phyloP scores from a whole-genome alignment of 177 flowering plant genomes.

The Telopea speciosissima region DNA sequence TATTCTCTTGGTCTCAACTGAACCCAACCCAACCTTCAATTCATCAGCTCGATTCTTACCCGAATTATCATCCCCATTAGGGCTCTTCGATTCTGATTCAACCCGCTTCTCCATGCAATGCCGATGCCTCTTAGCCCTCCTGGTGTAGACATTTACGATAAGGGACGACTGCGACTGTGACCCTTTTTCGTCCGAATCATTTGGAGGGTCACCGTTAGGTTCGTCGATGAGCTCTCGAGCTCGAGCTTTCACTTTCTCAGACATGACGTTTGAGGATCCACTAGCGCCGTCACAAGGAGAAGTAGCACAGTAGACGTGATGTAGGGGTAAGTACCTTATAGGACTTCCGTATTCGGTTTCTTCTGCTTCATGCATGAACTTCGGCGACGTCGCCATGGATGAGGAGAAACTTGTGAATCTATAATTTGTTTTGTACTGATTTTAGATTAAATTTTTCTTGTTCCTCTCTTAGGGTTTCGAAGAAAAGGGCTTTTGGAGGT shows the following conservation, averaged over 20 bases:
- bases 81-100: background rate
- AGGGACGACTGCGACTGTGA: slow-evolving; percentile 15
- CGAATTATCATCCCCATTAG: background rate
- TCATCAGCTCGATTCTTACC: slow-evolving; percentile 3
- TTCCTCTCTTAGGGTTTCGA: slow-evolving; percentile 10
- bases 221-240: slow-evolving; percentile 37
- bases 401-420: background rate
- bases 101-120: background rate
- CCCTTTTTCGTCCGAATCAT: background rate
- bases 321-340: slow-evolving; percentile 45
- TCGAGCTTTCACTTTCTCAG: slow-evolving; percentile 62
- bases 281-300: slow-evolving; percentile 35
- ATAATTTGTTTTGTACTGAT: background rate
- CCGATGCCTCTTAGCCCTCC: slow-evolving; percentile 27
- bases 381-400: slow-evolving; percentile 11
- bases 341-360: slow-evolving; percentile 32
- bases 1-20: background rate
- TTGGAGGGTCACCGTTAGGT: slow-evolving; percentile 9
- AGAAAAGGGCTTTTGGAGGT: background rate
- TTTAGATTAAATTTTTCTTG: background rate
- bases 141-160: slow-evolving; percentile 27
- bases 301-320: slow-evolving; percentile 58
- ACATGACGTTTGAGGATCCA: slow-evolving; percentile 53
- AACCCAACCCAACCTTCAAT: background rate
- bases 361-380: slow-evolving; percentile 20